phyloP scores from a whole-genome alignment of 1,139 yeast genomes.

The Taiozyma sp. region DNA sequence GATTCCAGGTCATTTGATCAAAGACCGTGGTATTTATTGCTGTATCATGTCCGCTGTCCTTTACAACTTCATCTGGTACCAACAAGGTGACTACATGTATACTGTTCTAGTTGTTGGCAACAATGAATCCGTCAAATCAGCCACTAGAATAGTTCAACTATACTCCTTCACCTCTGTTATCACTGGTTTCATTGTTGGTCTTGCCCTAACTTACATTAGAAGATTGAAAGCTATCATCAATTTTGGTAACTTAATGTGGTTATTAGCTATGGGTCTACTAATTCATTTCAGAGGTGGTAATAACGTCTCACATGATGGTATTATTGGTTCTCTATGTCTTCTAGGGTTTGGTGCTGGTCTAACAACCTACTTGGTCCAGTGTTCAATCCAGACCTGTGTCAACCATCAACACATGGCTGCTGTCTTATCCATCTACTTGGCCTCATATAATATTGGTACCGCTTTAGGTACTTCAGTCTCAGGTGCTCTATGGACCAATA shows the following conservation, averaged over 20 bases:
- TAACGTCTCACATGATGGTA: slow-evolving; percentile 42
- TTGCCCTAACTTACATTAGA: slow-evolving; percentile 44
- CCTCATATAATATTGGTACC: slow-evolving; percentile 50
- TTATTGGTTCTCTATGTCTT: slow-evolving; percentile 58
- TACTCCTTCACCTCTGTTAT: slow-evolving; percentile 64
- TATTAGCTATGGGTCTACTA: slow-evolving; percentile 52
- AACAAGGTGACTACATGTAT: slow-evolving; percentile 66
- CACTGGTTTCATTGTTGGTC: slow-evolving; percentile 52
- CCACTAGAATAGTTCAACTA: slow-evolving; percentile 57
- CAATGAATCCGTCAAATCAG: slow-evolving; percentile 50
- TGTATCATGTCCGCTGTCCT: slow-evolving; percentile 49
- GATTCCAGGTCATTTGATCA: slow-evolving; percentile 45
- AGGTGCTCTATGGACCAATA: slow-evolving; percentile 58
- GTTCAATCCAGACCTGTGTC: slow-evolving; percentile 55
- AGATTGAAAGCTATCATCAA: slow-evolving; percentile 56
- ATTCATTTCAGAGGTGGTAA: slow-evolving; percentile 48
- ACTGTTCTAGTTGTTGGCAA: slow-evolving; percentile 58
- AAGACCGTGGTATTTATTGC: slow-evolving; percentile 60
- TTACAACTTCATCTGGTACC: slow-evolving; percentile 55
- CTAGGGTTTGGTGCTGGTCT: slow-evolving; percentile 73
- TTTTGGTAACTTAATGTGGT: slow-evolving; percentile 50
- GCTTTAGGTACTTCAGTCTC: slow-evolving; percentile 34
- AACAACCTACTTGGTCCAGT: slow-evolving; percentile 44
- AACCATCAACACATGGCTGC: slow-evolving; percentile 56
- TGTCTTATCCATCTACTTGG: slow-evolving; percentile 47